phyloP scores from a whole-genome alignment of 306 rosid genomes.

The Alnus glutinosa region DNA sequence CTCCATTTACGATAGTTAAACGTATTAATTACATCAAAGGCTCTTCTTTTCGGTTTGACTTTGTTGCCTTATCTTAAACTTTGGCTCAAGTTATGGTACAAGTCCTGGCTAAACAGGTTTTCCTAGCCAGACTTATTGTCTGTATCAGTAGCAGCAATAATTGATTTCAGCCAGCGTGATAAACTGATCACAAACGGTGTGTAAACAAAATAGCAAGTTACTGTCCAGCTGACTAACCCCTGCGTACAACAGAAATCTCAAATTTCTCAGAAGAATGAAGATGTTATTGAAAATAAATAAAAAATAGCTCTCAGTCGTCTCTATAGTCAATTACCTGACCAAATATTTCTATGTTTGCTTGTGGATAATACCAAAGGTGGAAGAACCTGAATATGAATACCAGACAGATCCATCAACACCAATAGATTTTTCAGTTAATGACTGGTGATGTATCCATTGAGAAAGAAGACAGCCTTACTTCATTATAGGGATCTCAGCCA shows the following conservation, averaged over 20 bases:
- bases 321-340: constrained; percentile 39
- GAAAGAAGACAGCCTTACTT: constrained; percentile 33
- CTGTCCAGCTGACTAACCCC: constrained; percentile 59
- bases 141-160: constrained; percentile 8
- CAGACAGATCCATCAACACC: background rate
- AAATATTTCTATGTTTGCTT: constrained; percentile 43
- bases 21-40: background rate
- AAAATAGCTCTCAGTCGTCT: background rate
- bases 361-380: constrained; percentile 57
- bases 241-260: constrained; percentile 19
- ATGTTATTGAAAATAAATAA: background rate
- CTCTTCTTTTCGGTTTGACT: background rate
- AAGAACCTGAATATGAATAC: constrained; percentile 38
- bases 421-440: background rate
- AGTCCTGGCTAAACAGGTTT: background rate
- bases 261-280: background rate
- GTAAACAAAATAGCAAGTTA: constrained; percentile 53
- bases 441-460: background rate
- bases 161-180: constrained; percentile 44
- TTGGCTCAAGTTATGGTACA: background rate
- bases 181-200: constrained; percentile 38
- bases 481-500: constrained; percentile 55
- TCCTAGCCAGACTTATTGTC: constrained; percentile 15
- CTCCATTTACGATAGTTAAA: background rate
- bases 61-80: background rate